Evolutionary conservation across 331 rosid genomes (phyloP), one percentile per base, ranked within the genome.

Genomic region (Arachis monticola): DNA sequence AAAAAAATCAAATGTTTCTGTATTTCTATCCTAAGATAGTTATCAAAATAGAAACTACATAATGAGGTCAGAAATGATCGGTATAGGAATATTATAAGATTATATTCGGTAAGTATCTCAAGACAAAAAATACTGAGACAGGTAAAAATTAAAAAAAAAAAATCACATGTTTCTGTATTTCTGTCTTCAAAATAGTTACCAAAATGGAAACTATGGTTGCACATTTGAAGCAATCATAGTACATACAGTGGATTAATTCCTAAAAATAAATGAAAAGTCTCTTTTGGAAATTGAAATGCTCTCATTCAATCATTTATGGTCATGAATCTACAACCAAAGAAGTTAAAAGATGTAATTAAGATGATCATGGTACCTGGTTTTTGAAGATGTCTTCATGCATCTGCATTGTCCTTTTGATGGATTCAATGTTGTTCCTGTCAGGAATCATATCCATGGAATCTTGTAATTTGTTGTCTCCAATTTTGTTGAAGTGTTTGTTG

Each of bases 391-490:
- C 85, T 65, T 94, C 99, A 45, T 94, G 99, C 82, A 83, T 77
- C 84, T 90, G 96, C 99, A 94, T 92, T 73, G 97, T 92, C 63
- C 71, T 88, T 81, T 55, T 90, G 72, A 94, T 92, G 77, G 87
- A 82, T 59, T 94, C 96, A 2, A 77, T 42, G 27, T 75, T 80
- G 83, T 78, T 80, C 79, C 87, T 83, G 57, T 88, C 89, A 9
- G 85, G 80, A 81, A 56, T 77, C 78, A 77, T 87, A 66, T 90
- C 92, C 89, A 88, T 80, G 51, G 84, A 68, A 71, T 57, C 74
- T 64, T 79, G 78, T 73, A 82, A 63, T 10, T 74, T 87, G 63
- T 70, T 78, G 35, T 70, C 72, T 70, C 87, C 81, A 79, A 77
- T 68, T 56, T 35, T 80, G 30, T 14, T 27, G 30, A 27, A 62